phyloP scores from a whole-genome alignment of 257 asterid species.

The Solanum clarkiae region DNA sequence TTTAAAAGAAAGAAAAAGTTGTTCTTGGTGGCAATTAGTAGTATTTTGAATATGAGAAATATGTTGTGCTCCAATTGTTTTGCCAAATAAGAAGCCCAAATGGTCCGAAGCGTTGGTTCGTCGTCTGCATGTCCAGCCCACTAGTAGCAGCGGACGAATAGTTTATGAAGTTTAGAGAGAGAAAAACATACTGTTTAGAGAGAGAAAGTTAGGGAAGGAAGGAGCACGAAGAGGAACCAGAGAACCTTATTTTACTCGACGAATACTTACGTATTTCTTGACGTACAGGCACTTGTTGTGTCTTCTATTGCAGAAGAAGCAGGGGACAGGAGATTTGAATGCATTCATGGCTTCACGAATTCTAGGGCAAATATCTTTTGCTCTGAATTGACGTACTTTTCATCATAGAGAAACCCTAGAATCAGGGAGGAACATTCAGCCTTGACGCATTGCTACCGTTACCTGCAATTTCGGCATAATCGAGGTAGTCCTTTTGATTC shows the following conservation, averaged over 20 bases:
- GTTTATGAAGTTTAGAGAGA: slow-evolving; percentile 3
- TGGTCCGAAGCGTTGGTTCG: neutral
- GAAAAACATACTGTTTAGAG: neutral
- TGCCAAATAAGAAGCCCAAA: neutral
- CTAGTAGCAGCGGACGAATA: neutral
- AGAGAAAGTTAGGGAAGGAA: neutral
- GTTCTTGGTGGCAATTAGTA: too few species aligned
- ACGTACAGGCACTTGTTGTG: neutral
- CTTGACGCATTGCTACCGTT: slow-evolving; percentile 7
- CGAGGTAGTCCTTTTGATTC: slow-evolving; percentile 18
- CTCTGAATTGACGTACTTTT: slow-evolving; percentile 34
- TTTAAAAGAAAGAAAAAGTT: too few species aligned
- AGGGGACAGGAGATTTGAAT: neutral
- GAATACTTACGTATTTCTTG: neutral
- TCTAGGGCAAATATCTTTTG: slow-evolving; percentile 6
- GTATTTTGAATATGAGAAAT: neutral
- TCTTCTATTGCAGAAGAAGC: neutral
- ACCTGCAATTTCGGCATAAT: slow-evolving; percentile 22
- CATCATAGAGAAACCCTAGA: slow-evolving; percentile 37
- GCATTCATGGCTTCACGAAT: neutral
- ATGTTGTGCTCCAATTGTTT: neutral
- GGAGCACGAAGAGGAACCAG: slow-evolving; percentile 6
- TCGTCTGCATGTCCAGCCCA: slow-evolving; percentile 1
- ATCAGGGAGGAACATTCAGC: neutral
- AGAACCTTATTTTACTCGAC: slow-evolving; percentile 7